A percentile compares a stretch with the other conserved stretches of the same genome.
Conservation (phyloP, 106 monocot genomes). For the Allium cepa region DNA sequence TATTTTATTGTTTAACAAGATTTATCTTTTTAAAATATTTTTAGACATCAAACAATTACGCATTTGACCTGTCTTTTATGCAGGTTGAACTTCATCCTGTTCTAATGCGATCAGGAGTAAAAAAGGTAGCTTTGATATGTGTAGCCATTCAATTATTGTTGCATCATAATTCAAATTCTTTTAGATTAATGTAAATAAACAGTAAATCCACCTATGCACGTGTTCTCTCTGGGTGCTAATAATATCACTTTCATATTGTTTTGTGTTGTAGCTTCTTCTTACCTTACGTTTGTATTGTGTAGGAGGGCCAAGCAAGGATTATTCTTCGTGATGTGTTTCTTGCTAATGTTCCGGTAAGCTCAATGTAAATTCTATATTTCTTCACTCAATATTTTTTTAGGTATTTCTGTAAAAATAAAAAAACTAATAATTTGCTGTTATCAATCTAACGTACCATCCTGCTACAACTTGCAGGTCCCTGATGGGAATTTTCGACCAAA, state of each 20-base stretch:
- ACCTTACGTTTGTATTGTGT: slow-evolving; percentile 5
- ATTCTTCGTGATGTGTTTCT: slow-evolving; percentile 86
- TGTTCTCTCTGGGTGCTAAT: neutral
- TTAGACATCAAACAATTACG: too few relatives aligned
- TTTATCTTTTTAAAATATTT: too few relatives aligned
- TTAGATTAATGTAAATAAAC: too few relatives aligned
- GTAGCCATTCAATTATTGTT: too few relatives aligned
- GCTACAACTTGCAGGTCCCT: slow-evolving; percentile 31
- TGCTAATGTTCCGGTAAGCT: slow-evolving; percentile 87
- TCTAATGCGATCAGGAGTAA: too few relatives aligned
- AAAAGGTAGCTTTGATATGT: too few relatives aligned
- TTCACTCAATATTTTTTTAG: neutral
- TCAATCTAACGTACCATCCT: neutral
- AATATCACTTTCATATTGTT: neutral
- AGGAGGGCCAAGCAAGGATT: slow-evolving; percentile 59
- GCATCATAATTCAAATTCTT: too few relatives aligned
- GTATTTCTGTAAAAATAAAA: neutral
- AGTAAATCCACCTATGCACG: too few relatives aligned
- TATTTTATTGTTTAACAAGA: too few relatives aligned
- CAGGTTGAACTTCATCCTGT: too few relatives aligned
- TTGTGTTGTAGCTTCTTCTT: neutral
- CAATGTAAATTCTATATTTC: neutral
- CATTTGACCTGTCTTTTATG: too few relatives aligned
- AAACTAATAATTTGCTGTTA: too few relatives aligned
- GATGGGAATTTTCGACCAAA: slow-evolving; percentile 66